Evolutionary conservation across 202 grass and related monocot species (phyloP).

Genomic region (Musa balbisiana): DNA sequence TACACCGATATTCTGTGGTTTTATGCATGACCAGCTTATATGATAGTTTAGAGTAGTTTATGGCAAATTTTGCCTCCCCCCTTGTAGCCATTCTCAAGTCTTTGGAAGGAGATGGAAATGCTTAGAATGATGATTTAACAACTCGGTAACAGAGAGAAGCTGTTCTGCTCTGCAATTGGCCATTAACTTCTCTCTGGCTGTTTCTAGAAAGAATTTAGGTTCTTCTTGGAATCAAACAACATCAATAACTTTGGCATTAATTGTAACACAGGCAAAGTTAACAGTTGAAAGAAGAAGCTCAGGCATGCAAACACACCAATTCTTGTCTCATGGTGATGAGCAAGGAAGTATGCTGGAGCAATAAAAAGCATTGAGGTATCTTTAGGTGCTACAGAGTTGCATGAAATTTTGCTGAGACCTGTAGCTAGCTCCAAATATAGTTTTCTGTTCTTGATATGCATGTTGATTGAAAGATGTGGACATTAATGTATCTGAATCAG

Average conservation of each 20-base stretch:
- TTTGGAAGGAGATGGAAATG: background rate
- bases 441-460: background rate
- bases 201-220: too few relatives aligned
- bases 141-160: too few relatives aligned
- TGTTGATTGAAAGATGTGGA: background rate
- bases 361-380: background rate
- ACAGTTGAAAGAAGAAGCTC: too few relatives aligned
- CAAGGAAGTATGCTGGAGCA: too few relatives aligned
- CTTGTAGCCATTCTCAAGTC: background rate
- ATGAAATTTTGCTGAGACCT: background rate
- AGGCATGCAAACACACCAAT: too few relatives aligned
- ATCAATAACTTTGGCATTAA: too few relatives aligned
- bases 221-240: too few relatives aligned
- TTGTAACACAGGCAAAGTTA: too few relatives aligned
- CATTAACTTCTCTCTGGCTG: too few relatives aligned
- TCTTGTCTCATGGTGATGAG: too few relatives aligned
- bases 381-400: background rate
- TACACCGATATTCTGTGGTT: background rate
- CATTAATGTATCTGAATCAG: background rate
- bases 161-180: too few relatives aligned
- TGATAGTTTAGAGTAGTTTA: background rate
- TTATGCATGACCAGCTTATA: background rate
- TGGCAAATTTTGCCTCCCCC: background rate
- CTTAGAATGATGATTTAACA: background rate
- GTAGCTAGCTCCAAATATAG: background rate